phyloP scores from a whole-genome alignment of 345 rosid genomes.

The Arabidopsis arenosa region DNA sequence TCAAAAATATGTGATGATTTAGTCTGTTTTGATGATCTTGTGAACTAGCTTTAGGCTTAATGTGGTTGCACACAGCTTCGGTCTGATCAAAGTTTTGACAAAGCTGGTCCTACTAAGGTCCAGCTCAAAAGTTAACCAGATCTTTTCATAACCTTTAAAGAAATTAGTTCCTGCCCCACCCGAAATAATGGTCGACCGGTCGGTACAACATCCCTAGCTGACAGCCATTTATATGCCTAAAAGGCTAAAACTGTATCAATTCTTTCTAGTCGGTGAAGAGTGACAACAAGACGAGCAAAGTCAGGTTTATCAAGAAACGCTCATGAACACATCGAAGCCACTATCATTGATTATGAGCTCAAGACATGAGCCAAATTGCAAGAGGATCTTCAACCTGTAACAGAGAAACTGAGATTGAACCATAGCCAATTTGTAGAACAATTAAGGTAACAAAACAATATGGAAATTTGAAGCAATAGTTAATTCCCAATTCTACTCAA shows the following conservation, averaged over 20 bases:
- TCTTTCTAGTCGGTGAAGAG: neutral
- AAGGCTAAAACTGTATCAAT: neutral
- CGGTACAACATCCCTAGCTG: conserved; percentile 8
- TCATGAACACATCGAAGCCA: neutral
- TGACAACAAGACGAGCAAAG: neutral
- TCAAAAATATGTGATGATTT: neutral
- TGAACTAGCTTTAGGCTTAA: conserved; percentile 12
- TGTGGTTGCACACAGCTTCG: neutral
- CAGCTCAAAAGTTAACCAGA: neutral
- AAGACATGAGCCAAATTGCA: neutral
- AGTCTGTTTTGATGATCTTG: neutral
- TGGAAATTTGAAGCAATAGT: neutral
- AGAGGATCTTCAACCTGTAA: neutral
- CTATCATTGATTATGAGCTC: no score
- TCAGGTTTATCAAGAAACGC: neutral
- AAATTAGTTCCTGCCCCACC: neutral
- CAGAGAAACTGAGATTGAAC: neutral
- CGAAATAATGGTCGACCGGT: neutral
- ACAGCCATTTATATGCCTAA: conserved; percentile 4
- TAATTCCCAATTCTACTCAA: neutral
- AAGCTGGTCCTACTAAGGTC: conserved; percentile 2
- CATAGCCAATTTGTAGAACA: neutral
- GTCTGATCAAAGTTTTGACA: neutral
- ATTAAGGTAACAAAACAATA: neutral
- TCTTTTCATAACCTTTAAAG: neutral